These are phyloP conservation scores for Phaeomoniella chlamydospora DNA, from an alignment of 2,329 filamentous ascomycete genomes.

Conservation along the genomic window DNA sequence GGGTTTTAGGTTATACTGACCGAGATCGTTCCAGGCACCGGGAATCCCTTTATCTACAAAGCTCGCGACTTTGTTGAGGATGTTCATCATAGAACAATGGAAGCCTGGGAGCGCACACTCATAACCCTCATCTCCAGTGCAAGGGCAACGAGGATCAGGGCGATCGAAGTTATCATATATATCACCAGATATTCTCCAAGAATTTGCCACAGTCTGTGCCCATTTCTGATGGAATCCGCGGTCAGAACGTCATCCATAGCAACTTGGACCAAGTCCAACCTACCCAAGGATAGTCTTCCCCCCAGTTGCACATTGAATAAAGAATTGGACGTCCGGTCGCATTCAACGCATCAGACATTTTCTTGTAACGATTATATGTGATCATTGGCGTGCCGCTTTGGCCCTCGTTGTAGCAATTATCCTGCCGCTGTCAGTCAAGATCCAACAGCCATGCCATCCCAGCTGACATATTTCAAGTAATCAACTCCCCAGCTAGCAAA, in stretches of 20 bases:
- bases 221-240: slow-evolving; percentile 31
- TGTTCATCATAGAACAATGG: slow-evolving; percentile 35
- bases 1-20: too few relatives aligned
- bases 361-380: slow-evolving; percentile 31
- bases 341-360: slow-evolving; percentile 33
- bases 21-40: slow-evolving; percentile 34
- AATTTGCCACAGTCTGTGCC: slow-evolving; percentile 32
- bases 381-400: slow-evolving; percentile 31
- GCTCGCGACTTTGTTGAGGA: slow-evolving; percentile 31
- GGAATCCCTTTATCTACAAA: slow-evolving; percentile 24
- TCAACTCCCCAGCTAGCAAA: slow-evolving; percentile 38
- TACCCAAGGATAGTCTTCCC: slow-evolving; percentile 22
- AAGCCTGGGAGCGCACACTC: slow-evolving; percentile 30
- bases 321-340: slow-evolving; percentile 29
- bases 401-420: slow-evolving; percentile 43
- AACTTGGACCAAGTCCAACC: too few relatives aligned
- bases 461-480: slow-evolving; percentile 9
- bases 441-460: slow-evolving; percentile 1
- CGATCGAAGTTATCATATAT: slow-evolving; percentile 31
- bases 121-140: slow-evolving; percentile 20
- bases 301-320: slow-evolving; percentile 37
- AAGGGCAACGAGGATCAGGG: slow-evolving; percentile 26
- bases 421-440: slow-evolving; percentile 36
- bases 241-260: too few relatives aligned
- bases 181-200: slow-evolving; percentile 31